Evolutionary conservation across 768 basidiomycete species (phyloP), one percentile per base, ranked within the genome.

Genomic region (Lactarius hatsudake): DNA sequence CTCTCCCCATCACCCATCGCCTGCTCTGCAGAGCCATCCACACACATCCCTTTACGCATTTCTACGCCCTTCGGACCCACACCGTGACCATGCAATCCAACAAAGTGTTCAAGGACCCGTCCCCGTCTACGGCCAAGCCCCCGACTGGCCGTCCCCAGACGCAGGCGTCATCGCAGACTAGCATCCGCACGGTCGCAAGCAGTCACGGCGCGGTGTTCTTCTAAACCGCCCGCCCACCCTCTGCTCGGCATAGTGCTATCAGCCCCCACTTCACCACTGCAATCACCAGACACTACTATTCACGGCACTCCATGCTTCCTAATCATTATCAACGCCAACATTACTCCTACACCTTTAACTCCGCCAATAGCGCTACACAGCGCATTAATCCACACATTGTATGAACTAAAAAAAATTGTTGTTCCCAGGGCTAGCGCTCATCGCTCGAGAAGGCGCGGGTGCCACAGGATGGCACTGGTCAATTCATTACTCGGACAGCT

Each of bases 121-220:
- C 66, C 53, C 64, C 64, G 18, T 63, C 66, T 26, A 36, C 66
- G 9, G 30, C 51, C 28, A 67, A 67, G 42, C 66, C 66, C 15
- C 26, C 66, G 20, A 59, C 53, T 48, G 23, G 57, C 15, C 40
- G 63, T 30, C 45, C 66, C 23, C 62, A 64, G 62, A 60, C 67
- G n/a, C 67, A 68, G 43, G 59, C 62, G 7, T 59, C 66, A 17
- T 54, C 67, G 38, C 67, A 68, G 56, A 56, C 67, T 5, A 60
- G 51, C 36, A 64, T 68, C 53, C 67, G 67, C 53, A n/a, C 67
- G 53, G 48, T 42, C 53, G 67, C 67, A 5, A 68, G 62, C 51
- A 68, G 53, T n/a, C 40, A 68, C 20, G 67, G 67, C 40, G 62
- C 67, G 2, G 67, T 68, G n/a, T 61, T 68, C 23, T 68, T 68